Evolutionary conservation across 164 flowering plant genomes (phyloP).

Genomic region (Stephania yunnanensis): DNA sequence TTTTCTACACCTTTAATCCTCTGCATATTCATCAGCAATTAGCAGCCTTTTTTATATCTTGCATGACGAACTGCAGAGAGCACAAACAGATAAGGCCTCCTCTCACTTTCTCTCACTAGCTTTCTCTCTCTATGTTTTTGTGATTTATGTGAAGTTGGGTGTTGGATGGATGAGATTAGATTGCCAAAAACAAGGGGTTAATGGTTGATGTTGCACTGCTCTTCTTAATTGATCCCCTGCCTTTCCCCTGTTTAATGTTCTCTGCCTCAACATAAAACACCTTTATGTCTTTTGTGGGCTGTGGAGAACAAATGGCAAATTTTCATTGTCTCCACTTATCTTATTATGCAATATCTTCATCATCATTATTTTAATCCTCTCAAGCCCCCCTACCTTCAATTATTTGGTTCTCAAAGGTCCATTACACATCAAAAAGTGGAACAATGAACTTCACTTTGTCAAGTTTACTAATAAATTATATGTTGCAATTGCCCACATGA

Average conservation of each 20-base stretch:
- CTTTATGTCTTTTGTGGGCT: slow-evolving; percentile 20
- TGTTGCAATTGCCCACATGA: background rate
- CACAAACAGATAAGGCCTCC: slow-evolving; percentile 10
- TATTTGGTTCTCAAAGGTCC: background rate
- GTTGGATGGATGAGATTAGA: slow-evolving; percentile 16
- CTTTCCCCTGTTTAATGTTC: slow-evolving; percentile 15
- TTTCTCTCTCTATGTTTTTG: slow-evolving; percentile 19
- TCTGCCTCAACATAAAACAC: slow-evolving; percentile 21
- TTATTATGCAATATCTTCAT: background rate
- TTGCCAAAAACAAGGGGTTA: slow-evolving; percentile 19
- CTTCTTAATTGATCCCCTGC: slow-evolving; percentile 9
- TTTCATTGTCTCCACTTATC: background rate
- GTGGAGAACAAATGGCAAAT: slow-evolving; percentile 7
- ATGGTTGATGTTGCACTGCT: slow-evolving; percentile 12
- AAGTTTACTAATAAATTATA: background rate
- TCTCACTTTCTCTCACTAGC: too few relatives aligned
- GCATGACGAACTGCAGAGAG: slow-evolving; percentile 20
- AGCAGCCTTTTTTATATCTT: slow-evolving; percentile 23
- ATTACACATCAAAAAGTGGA: background rate
- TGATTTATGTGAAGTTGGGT: slow-evolving; percentile 19
- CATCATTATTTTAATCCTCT: background rate
- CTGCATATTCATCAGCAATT: slow-evolving; percentile 30
- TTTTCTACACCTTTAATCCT: slow-evolving; percentile 20
- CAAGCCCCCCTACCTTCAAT: background rate
- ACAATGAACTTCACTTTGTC: background rate